phyloP scores from a whole-genome alignment of 345 rosid species.

The Clausena lansium region DNA sequence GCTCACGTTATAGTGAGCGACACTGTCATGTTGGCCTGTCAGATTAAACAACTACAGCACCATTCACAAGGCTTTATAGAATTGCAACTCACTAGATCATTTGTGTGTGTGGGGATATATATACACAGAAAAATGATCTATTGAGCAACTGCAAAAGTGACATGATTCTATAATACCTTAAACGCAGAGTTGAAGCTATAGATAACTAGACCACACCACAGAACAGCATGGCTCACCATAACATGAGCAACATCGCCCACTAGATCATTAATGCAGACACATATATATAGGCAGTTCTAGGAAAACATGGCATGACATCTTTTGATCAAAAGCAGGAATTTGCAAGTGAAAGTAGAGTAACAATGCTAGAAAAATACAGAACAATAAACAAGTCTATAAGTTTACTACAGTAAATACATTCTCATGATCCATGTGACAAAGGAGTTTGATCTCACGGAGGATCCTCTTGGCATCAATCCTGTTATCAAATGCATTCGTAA shows the following conservation, averaged over 20 bases:
- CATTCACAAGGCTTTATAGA: not conserved
- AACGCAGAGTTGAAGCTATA: not conserved
- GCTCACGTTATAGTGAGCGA: not conserved
- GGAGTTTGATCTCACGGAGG: conserved; percentile 90
- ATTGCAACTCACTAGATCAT: not conserved
- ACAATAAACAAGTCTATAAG: not conserved
- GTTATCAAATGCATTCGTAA: conserved; percentile 87
- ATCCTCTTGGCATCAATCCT: conserved; percentile 90
- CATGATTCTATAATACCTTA: not conserved
- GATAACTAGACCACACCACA: not conserved
- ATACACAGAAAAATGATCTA: not conserved
- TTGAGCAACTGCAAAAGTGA: not conserved
- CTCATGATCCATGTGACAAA: conserved; percentile 86
- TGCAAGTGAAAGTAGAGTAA: not conserved
- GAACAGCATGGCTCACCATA: not conserved
- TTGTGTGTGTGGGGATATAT: not conserved
- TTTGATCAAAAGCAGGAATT: not conserved
- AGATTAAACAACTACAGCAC: not conserved
- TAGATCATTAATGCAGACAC: not conserved
- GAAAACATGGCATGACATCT: not conserved
- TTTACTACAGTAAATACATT: conserved; percentile 41
- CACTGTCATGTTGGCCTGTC: not conserved
- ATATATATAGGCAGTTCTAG: not conserved
- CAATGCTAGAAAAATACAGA: not conserved
- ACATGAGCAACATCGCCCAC: not conserved